Evolutionary conservation across 2,329 filamentous ascomycete genomes (phyloP).

Genomic region (Cercospora janseana): DNA sequence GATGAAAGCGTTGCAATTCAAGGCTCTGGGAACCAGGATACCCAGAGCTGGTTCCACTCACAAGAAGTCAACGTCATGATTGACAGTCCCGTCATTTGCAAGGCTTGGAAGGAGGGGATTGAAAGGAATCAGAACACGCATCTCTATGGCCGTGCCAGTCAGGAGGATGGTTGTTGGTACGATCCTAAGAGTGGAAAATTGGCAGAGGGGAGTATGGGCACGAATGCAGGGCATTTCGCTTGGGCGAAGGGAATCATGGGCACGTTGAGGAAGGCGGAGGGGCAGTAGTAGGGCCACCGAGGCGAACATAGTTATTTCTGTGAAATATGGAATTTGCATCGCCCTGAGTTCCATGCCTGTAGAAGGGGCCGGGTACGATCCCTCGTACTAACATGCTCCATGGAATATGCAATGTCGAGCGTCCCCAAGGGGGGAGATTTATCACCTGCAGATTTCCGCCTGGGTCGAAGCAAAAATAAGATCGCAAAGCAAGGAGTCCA

Average conservation of each 20-base stretch:
- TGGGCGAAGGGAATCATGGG: conserved; percentile 25
- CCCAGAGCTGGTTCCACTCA: conserved; percentile 74
- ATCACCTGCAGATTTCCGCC: too few species aligned
- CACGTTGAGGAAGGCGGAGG: conserved; percentile 25
- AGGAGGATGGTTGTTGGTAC: conserved; percentile 62
- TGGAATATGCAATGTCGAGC: too few species aligned
- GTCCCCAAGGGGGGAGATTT: too few species aligned
- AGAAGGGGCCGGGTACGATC: too few species aligned
- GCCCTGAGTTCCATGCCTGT: too few species aligned
- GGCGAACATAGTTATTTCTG: too few species aligned
- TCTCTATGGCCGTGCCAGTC: conserved; percentile 53
- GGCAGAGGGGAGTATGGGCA: conserved; percentile 43
- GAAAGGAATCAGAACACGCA: conserved; percentile 64
- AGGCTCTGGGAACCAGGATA: conserved; percentile 77
- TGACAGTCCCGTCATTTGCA: conserved; percentile 62
- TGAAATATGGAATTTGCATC: too few species aligned
- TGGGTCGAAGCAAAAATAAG: too few species aligned
- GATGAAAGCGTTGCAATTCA: conserved; percentile 68
- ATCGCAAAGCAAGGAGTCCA: too few species aligned
- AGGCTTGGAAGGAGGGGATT: conserved; percentile 28
- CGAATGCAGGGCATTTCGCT: conserved; percentile 38
- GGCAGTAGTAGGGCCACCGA: conserved; percentile 5
- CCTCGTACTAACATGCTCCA: too few species aligned
- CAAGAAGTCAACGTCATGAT: conserved; percentile 77
- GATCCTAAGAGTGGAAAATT: conserved; percentile 46